These are phyloP conservation scores for Pythium biforme DNA, from an alignment of 352 stramenopile species.

Conservation along the genomic window DNA sequence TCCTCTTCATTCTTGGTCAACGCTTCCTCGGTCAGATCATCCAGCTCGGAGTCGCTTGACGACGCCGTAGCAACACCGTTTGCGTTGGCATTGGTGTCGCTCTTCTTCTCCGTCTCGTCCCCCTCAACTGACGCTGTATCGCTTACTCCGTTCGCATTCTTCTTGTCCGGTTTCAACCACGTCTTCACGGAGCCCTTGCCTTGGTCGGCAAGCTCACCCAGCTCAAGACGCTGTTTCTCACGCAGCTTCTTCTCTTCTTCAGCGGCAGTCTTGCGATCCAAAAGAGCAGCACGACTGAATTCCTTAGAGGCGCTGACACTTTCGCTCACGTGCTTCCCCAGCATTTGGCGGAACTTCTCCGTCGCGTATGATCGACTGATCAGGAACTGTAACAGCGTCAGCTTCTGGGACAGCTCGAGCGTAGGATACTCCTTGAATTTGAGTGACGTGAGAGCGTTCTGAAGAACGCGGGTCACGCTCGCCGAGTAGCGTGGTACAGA, in stretches of 20 bases:
- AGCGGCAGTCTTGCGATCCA: slow-evolving; percentile 59
- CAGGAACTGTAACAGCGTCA: slow-evolving; percentile 70
- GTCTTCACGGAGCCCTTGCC: slow-evolving; percentile 60
- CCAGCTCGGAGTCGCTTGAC: slow-evolving; percentile 59
- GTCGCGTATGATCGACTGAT: slow-evolving; percentile 56
- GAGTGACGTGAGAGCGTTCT: slow-evolving; percentile 46
- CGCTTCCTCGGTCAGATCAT: slow-evolving; percentile 66
- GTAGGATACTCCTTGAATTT: slow-evolving; percentile 51
- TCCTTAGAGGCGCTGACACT: slow-evolving; percentile 64
- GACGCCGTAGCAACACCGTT: slow-evolving; percentile 30
- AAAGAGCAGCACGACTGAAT: slow-evolving; percentile 63
- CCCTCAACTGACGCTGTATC: slow-evolving; percentile 29
- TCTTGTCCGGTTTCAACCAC: slow-evolving; percentile 62
- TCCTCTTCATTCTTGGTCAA: slow-evolving; percentile 73
- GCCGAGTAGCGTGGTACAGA: slow-evolving; percentile 70
- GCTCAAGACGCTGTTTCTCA: slow-evolving; percentile 70
- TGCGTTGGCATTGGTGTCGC: neutral
- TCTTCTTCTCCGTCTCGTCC: slow-evolving; percentile 42
- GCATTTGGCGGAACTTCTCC: slow-evolving; percentile 58
- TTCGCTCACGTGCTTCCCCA: slow-evolving; percentile 60
- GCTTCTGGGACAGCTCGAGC: slow-evolving; percentile 61
- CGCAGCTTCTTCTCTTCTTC: slow-evolving; percentile 83
- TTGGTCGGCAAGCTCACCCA: slow-evolving; percentile 46
- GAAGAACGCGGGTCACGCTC: slow-evolving; percentile 38
- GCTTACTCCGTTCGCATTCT: slow-evolving; percentile 25